phyloP scores from a whole-genome alignment of 2,329 filamentous ascomycete species.

The Penicillium sclerotiorum region DNA sequence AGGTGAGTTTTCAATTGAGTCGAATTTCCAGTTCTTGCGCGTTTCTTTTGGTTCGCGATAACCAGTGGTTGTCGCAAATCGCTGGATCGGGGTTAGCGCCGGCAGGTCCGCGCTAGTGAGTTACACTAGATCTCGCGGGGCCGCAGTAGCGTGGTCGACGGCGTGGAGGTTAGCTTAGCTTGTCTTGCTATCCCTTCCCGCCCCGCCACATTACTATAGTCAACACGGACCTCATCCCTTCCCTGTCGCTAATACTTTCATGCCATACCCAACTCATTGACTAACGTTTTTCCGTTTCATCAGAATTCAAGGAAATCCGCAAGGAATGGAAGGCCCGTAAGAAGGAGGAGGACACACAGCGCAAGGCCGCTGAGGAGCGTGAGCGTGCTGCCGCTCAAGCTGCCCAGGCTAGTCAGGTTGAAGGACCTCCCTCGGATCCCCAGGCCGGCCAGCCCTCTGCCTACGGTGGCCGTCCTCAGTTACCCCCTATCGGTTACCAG shows the following conservation, averaged over 20 bases:
- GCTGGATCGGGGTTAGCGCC: constrained; percentile 43
- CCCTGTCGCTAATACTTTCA: background rate
- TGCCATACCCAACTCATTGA: background rate
- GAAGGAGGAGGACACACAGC: constrained; percentile 93
- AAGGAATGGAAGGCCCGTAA: constrained; percentile 99
- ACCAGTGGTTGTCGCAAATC: constrained; percentile 38
- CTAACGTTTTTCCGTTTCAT: constrained; percentile 26
- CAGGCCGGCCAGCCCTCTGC: constrained; percentile 45
- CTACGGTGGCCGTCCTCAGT: constrained; percentile 61
- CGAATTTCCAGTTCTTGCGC: constrained; percentile 1
- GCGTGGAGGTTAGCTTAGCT: constrained; percentile 39
- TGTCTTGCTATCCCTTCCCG: constrained; percentile 23
- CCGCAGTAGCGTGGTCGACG: constrained; percentile 56
- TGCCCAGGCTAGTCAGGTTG: constrained; percentile 41
- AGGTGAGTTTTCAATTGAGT: constrained; percentile 65
- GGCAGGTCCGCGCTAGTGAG: constrained; percentile 45
- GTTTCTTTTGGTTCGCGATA: constrained; percentile 12
- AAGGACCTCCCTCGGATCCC: constrained; percentile 55
- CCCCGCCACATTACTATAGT: constrained; percentile 7
- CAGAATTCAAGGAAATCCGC: constrained; percentile 98
- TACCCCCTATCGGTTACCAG: constrained; percentile 76
- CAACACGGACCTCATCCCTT: constrained; percentile 5
- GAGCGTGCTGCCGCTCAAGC: constrained; percentile 66
- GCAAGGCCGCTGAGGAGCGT: constrained; percentile 87
- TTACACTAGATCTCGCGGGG: constrained; percentile 55